Base-by-base conservation (phyloP, 2,329 filamentous ascomycete genomes). In the Talaromyces verruculosus region DNA sequence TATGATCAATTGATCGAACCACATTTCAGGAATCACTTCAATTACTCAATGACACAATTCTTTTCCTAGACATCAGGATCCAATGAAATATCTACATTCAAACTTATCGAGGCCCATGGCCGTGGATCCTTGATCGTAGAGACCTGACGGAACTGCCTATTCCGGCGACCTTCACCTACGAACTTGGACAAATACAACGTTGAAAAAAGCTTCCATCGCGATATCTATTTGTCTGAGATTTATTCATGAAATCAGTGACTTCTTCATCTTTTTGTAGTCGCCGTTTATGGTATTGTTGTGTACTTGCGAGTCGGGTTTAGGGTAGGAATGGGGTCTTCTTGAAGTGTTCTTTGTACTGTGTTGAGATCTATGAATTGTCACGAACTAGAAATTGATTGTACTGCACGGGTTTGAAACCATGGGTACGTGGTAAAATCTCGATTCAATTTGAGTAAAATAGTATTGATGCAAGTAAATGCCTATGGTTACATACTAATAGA, bases 401-500 rank as follows among this genome's bases (percentile, higher is more conserved):
- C n/a, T 2, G n/a, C 5, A 22, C 2, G 30, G 30, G 5, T n/a
- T 19, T 28, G 28, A 3, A 22, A 19, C 8, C 30, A 35, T n/a
- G 10, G 33, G 28, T 2, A 8, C 3, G n/a, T 5, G 13, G 15
- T 30, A 3, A 28, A 30, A 15, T 33, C 2, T 5, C 10, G 15
- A 53, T 2, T 7, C 10, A 55, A 55, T 35, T 4, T 57, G 17
- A 10, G n/a, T 35, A 33, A 19, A 11, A 11, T 35, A n/a, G 3
- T 3, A 55, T 39, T 57, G n/a, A 22, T 15, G 5, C 25, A 39
- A 22, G 53, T 37, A 57, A 37, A 57, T 57, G 33, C 53, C 5
- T 57, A 57, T 57, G 33, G 10, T 22, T 57, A 57, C 53, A 57
- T 57, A 19, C 41, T 43, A 19, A 43, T n/a, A 57, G 30, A 57